Evolutionary conservation across 2,329 filamentous ascomycete genomes (phyloP), one percentile per base, ranked within the genome.

Genomic region (Arthrobotrys iridis): DNA sequence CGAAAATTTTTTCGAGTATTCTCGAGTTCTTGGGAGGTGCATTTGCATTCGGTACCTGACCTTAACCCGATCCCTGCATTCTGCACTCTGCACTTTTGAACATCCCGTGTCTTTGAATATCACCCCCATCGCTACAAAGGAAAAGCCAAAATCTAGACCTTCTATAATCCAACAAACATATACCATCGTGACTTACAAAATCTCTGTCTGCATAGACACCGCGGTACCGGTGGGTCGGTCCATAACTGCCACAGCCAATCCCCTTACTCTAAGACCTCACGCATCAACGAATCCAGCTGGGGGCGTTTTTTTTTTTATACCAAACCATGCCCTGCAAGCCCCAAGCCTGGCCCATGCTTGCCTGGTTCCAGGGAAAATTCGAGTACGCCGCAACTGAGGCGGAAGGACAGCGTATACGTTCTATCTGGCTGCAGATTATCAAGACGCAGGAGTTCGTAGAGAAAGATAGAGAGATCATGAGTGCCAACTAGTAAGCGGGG

Each of bases 271-370:
- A 68, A 24, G 10, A 33, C 10, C 15, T 13, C 50, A 22, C 50
- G n/a, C 8, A 55, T 22, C 24, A 22, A 52, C 10, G 28, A 5
- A 33, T 20, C 15, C 15, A 13, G 11, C 6, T n/a, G n/a, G n/a
- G n/a, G 33, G 7, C 33, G 33, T 45, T 45, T 6, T 6, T 7
- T 15, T 48, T 20, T 3, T 6, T n/a, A n/a, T 13, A 26, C 7
- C 55, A 43, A 55, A 35, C n/a, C 26, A 74, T 74, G 70, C 70
- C 70, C 45, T 74, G 70, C 62, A 67, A 74, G 33, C 70, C 70
- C 4, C 62, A 67, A 22, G 70, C 37, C 11, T 74, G 70, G 70
- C 70, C 70, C 20, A 40, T 62, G 62, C 62, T 67, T 26, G 62
- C 62, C 59, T 74, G 62, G 62, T 74, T 74, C 55, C 62, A 67